Evolutionary conservation across 108 stramenopile genomes (phyloP).

Genomic region (Cyclotella atomus): DNA sequence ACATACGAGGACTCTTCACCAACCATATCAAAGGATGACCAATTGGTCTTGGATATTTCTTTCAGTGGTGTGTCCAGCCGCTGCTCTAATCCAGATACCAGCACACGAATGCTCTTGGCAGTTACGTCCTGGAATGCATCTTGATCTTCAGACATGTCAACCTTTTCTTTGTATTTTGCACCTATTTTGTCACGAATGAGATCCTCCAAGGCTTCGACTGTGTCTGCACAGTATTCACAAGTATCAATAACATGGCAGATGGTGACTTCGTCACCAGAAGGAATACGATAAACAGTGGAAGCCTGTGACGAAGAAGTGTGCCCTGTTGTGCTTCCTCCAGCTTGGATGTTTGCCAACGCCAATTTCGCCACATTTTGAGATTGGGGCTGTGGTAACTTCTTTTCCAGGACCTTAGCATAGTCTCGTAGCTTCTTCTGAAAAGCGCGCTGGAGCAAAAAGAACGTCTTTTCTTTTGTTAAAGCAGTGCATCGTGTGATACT

Average conservation of each 20-base stretch:
- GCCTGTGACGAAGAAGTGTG: slow-evolving; percentile 16
- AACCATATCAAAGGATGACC: slow-evolving; percentile 84
- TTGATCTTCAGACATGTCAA: slow-evolving; percentile 88
- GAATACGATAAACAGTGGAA: slow-evolving; percentile 62
- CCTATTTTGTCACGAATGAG: slow-evolving; percentile 93
- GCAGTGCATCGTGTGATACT: slow-evolving; percentile 94
- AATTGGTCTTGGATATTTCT: slow-evolving; percentile 79
- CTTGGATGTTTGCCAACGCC: slow-evolving; percentile 55
- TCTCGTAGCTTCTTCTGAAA: slow-evolving; percentile 85
- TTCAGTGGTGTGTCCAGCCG: slow-evolving; percentile 80
- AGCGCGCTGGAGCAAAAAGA: slow-evolving; percentile 89
- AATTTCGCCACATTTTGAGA: slow-evolving; percentile 43
- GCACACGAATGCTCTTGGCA: slow-evolving; percentile 86
- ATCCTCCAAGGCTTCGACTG: slow-evolving; percentile 94
- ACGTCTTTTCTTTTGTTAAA: slow-evolving; percentile 94
- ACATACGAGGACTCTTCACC: slow-evolving; percentile 96
- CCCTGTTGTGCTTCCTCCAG: slow-evolving; percentile 4
- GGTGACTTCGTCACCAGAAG: slow-evolving; percentile 85
- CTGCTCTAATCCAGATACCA: slow-evolving; percentile 88
- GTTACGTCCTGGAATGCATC: slow-evolving; percentile 93
- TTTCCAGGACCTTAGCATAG: slow-evolving; percentile 84
- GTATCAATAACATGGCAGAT: slow-evolving; percentile 96
- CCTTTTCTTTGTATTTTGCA: slow-evolving; percentile 72
- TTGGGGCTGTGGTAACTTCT: slow-evolving; percentile 73
- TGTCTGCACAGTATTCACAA: slow-evolving; percentile 98